Base-by-base conservation (phyloP, 768 basidiomycete species). In the Cyathus striatus region DNA sequence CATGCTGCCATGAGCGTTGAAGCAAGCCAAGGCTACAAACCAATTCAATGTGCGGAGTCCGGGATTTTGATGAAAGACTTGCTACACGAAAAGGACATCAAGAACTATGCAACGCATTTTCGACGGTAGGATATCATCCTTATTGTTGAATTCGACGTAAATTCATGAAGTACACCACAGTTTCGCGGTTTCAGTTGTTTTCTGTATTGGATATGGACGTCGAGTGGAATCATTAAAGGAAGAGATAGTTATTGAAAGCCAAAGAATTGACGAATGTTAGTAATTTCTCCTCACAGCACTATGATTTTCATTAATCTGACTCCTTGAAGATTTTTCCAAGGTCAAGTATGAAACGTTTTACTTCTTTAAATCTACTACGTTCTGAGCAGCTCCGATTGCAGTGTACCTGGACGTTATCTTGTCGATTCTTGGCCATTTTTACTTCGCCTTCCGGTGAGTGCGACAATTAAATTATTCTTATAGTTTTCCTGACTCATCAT, bases 1-100 rank as follows among this genome's bases (percentile, higher is more conserved):
- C 55, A 55, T 42, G 54, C 52, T 1, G 54, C 55, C 7, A 47
- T 60, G 47, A 44, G 55, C 9, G 47, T 57, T 4, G 57, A 61
- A 34, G 56, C 54, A 13, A 49, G 56, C 4, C 49, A 50, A 6
- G 43, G 43, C 9, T 61, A 57, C 25, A 59, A 56, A 38, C 16
- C 48, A 4, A 34, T 61, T 10, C 59, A 61, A 30, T 48, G 49
- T 4, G 23, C 54, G 2, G 59, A 59, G 30, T 50, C 54, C 1
- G 52, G 43, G 17, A 43, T 61, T 25, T 40, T 61, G 3, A 34
- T 58, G 17, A 46, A 42, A 16, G 55, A 61, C 35, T 42, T 61
- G 6, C 34, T 57, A 9, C 35, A 38, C 3, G 52, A 49, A 22
- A 43, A 40, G 22, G 38, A 51, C 21, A 40, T 45, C 18, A 43